Percentiles rank a stretch among this genome's conserved stretches.
phyloP scores from a whole-genome alignment of 441 rosid species.

The Brassica hybrid region DNA sequence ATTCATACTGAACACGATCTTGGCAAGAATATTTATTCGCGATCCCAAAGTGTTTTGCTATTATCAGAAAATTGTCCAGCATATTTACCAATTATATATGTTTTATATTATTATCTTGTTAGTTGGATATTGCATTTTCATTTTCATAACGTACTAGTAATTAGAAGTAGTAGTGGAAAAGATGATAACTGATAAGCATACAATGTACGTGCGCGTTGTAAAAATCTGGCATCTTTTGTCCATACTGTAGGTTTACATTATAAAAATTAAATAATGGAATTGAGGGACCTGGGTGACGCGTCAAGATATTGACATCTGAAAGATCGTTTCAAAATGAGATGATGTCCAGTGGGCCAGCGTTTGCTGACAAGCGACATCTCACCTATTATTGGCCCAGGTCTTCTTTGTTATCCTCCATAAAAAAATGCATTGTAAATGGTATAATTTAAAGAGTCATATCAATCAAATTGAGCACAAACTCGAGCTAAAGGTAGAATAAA shows the following conservation, averaged over 20 bases:
- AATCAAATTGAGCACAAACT: slow-evolving; percentile 12
- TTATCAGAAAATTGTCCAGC: slow-evolving; percentile 17
- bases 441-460: neutral
- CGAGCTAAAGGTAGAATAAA: neutral
- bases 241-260: neutral
- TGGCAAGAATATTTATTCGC: slow-evolving; percentile 1
- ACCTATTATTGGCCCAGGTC: slow-evolving; percentile 32
- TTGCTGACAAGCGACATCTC: slow-evolving; percentile 33
- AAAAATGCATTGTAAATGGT: too few relatives aligned
- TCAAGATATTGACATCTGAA: slow-evolving; percentile 28
- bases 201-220: neutral
- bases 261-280: neutral
- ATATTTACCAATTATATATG: neutral
- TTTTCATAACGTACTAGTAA: slow-evolving; percentile 1
- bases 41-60: slow-evolving; percentile 28
- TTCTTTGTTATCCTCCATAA: neutral
- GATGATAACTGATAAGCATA: slow-evolving; percentile 2
- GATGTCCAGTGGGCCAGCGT: slow-evolving; percentile 35
- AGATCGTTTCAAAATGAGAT: slow-evolving; percentile 18
- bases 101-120: neutral
- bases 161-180: slow-evolving; percentile 2
- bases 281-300: slow-evolving; percentile 30
- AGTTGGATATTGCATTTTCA: slow-evolving; percentile 10
- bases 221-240: slow-evolving; percentile 20
- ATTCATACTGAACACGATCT: neutral